A percentile compares a stretch with the other conserved stretches of the same genome.
These are phyloP conservation scores for Pichia cactophila DNA, from an alignment of 1,139 yeast genomes.

Conservation along the genomic window DNA sequence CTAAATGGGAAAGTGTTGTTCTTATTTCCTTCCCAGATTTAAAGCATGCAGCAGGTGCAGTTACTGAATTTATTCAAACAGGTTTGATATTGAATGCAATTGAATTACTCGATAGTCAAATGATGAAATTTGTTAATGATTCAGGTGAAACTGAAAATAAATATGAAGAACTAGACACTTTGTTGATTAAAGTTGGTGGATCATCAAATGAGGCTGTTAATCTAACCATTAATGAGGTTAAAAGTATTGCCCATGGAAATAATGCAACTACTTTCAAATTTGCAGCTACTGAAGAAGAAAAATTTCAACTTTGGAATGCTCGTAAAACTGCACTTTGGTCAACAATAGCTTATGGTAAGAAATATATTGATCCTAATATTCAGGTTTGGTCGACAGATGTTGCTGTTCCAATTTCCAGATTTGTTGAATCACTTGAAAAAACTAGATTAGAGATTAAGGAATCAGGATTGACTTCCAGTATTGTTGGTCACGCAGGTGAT, in stretches of 20 bases:
- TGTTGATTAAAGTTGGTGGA: constrained; percentile 76
- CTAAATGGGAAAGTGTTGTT: constrained; percentile 55
- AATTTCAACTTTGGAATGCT: constrained; percentile 76
- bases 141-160: constrained; percentile 52
- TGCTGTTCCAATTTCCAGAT: constrained; percentile 73
- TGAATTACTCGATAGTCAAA: constrained; percentile 58
- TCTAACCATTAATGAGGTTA: constrained; percentile 49
- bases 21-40: constrained; percentile 57
- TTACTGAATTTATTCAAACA: constrained; percentile 46
- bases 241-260: constrained; percentile 45
- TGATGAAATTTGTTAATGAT: constrained; percentile 59
- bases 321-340: constrained; percentile 86
- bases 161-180: constrained; percentile 72
- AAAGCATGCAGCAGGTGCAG: constrained; percentile 58
- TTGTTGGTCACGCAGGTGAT: constrained; percentile 81
- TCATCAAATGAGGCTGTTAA: constrained; percentile 40
- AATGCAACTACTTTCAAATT: constrained; percentile 41
- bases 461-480: constrained; percentile 50
- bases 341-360: constrained; percentile 59
- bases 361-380: constrained; percentile 49
- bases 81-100: constrained; percentile 66
- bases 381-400: constrained; percentile 86
- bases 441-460: constrained; percentile 51
- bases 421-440: constrained; percentile 52
- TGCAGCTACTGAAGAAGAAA: constrained; percentile 59